Evolutionary conservation across 1,284 basidiomycete genomes (phyloP).

Genomic region (Rhodotorula sp.): DNA sequence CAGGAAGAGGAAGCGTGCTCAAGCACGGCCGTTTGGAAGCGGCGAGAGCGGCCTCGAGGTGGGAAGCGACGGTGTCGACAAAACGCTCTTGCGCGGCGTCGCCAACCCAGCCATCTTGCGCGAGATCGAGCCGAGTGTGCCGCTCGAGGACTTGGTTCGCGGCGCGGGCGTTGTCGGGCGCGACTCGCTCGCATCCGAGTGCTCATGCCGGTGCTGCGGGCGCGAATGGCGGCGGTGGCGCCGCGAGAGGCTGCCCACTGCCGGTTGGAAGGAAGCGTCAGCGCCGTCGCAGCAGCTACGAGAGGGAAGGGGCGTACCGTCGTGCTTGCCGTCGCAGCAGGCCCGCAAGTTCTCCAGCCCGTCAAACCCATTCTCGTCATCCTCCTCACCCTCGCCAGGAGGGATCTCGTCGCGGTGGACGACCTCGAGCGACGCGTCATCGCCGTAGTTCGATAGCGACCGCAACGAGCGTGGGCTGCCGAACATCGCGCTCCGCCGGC

Average conservation of each 20-base stretch:
- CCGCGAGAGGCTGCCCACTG: constrained; percentile 37
- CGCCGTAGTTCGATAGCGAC: constrained; percentile 53
- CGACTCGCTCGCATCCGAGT: constrained; percentile 10
- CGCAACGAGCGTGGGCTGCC: constrained; percentile 67
- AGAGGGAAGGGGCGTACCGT: constrained; percentile 49
- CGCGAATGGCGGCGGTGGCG: constrained; percentile 14
- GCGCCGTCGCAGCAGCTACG: not conserved
- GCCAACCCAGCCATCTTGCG: constrained; percentile 9
- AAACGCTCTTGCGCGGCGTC: constrained; percentile 8
- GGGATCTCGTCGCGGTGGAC: constrained; percentile 56
- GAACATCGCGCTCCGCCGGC: constrained; percentile 54
- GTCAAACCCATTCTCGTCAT: constrained; percentile 81
- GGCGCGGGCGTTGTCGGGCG: constrained; percentile 9
- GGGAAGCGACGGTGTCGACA: not conserved
- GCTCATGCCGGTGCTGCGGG: constrained; percentile 17
- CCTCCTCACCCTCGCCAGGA: constrained; percentile 62
- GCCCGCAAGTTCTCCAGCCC: constrained; percentile 86
- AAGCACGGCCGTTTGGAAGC: constrained; percentile 7
- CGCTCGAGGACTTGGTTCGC: constrained; percentile 11
- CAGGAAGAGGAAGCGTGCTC: too few species aligned
- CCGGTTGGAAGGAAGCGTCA: not conserved
- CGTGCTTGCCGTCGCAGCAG: constrained; percentile 69
- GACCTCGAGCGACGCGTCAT: constrained; percentile 66
- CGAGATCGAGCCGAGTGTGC: constrained; percentile 21
- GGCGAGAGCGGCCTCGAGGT: constrained; percentile 3